A percentile compares a stretch with the other conserved stretches of the same genome.
Evolutionary conservation across 768 basidiomycete species (phyloP).

Genomic region (Mycena floridula): DNA sequence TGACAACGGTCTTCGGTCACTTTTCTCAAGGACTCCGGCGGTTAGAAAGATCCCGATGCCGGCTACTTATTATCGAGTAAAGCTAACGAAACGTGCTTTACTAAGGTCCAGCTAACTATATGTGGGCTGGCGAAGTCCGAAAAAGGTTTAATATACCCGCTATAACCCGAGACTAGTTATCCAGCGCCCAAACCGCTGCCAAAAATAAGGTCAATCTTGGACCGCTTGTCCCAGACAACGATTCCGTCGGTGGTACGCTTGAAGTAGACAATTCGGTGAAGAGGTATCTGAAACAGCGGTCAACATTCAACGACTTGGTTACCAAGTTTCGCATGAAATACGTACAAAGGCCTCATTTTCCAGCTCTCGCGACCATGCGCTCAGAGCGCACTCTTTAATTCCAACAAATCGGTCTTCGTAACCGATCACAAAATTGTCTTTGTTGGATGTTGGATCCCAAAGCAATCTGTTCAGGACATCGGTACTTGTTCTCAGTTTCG

Average conservation of each 20-base stretch:
- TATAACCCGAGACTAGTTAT: no score
- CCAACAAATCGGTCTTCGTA: constrained; percentile 19
- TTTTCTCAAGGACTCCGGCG: no score
- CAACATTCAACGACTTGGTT: not conserved
- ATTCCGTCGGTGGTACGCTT: constrained; percentile 9
- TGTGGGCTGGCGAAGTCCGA: no score
- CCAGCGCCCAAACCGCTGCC: constrained; percentile 11
- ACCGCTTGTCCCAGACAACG: constrained; percentile 14
- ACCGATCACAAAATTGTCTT: constrained; percentile 13
- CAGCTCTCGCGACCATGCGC: constrained; percentile 15
- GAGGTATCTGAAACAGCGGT: constrained; percentile 12
- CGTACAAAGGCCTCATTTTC: constrained; percentile 18
- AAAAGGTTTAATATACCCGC: no score
- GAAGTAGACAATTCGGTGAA: constrained; percentile 17
- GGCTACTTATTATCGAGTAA: no score
- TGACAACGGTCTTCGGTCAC: no score
- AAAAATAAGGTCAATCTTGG: constrained; percentile 14
- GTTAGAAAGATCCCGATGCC: no score
- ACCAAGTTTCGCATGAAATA: not conserved
- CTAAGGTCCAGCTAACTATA: no score
- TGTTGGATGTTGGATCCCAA: constrained; percentile 13
- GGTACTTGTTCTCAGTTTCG: constrained; percentile 13
- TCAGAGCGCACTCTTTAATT: constrained; percentile 11
- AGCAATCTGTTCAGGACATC: constrained; percentile 17
- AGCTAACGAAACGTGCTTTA: no score